Conservation (phyloP, 768 basidiomycete species). For the Mrakia gelida region DNA sequence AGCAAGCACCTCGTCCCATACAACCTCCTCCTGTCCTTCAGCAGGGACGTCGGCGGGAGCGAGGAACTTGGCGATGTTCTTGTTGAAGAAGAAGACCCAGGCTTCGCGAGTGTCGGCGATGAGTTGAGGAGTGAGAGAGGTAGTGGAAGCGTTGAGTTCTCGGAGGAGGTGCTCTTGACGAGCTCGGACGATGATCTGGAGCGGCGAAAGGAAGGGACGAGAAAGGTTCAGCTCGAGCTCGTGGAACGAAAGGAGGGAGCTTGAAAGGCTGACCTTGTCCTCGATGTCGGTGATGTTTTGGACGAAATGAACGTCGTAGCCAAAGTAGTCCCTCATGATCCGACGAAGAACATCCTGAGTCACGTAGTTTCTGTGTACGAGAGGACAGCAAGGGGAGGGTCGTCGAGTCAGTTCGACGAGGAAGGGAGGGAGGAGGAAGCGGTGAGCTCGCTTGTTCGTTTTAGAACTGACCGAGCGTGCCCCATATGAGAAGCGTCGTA, state of each 20-base stretch:
- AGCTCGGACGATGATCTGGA: slow-evolving; percentile 86
- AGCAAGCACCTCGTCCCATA: slow-evolving; percentile 56
- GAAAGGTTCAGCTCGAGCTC: slow-evolving; percentile 13
- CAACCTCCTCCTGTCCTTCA: slow-evolving; percentile 47
- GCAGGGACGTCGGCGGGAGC: slow-evolving; percentile 51
- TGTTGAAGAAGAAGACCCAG: slow-evolving; percentile 59
- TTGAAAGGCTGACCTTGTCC: slow-evolving; percentile 68
- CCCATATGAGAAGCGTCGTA: slow-evolving; percentile 99
- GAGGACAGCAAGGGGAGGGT: no score
- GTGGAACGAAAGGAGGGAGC: neutral
- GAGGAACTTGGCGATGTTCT: slow-evolving; percentile 63
- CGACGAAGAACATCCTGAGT: slow-evolving; percentile 87
- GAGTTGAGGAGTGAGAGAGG: slow-evolving; percentile 56
- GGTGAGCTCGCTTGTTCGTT: neutral
- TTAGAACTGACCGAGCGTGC: slow-evolving; percentile 75
- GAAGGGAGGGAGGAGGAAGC: neutral
- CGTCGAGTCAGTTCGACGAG: neutral
- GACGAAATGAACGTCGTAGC: slow-evolving; percentile 95
- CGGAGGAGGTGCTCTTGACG: slow-evolving; percentile 55
- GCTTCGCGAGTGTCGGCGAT: slow-evolving; percentile 57
- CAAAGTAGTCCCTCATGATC: slow-evolving; percentile 91
- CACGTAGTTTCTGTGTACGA: slow-evolving; percentile 98
- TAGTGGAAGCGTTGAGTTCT: slow-evolving; percentile 46
- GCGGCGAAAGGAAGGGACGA: neutral
- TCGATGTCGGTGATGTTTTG: slow-evolving; percentile 99